phyloP scores from a whole-genome alignment of 345 rosid genomes.

The Corchorus olitorius region DNA sequence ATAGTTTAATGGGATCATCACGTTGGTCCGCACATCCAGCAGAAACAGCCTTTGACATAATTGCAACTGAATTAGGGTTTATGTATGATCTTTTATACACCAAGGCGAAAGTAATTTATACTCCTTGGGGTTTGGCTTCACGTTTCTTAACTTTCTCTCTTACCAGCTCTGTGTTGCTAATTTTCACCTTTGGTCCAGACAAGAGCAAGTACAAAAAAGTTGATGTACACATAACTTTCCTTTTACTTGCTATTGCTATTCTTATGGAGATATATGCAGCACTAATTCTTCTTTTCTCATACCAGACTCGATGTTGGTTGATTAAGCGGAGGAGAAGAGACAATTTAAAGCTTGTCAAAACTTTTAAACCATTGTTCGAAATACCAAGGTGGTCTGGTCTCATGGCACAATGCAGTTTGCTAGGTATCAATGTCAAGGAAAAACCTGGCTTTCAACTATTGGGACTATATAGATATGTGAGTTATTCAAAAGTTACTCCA shows the following conservation, averaged over 20 bases:
- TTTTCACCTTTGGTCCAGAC: constrained; percentile 9
- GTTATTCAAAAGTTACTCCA: background rate
- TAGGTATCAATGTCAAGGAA: too few relatives aligned
- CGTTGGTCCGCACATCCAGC: background rate
- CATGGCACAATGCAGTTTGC: background rate
- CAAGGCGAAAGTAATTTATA: constrained; percentile 19
- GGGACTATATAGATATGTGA: background rate
- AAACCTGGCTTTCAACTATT: too few relatives aligned
- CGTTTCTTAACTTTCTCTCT: constrained; percentile 18
- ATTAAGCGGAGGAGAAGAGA: background rate
- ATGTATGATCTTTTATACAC: constrained; percentile 36
- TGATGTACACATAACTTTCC: constrained; percentile 24
- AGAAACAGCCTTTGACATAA: constrained; percentile 27
- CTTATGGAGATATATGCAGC: constrained; percentile 31
- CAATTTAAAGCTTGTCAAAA: background rate
- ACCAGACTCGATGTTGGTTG: constrained; percentile 17
- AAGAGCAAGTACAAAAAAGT: constrained; percentile 6
- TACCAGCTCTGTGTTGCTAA: constrained; percentile 1
- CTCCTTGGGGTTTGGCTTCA: constrained; percentile 2
- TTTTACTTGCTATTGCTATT: constrained; percentile 24
- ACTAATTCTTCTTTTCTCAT: constrained; percentile 12
- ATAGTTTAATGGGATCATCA: background rate
- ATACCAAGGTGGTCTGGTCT: background rate
- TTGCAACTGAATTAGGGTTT: constrained; percentile 37
- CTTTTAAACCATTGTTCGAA: too few relatives aligned